These are phyloP conservation scores for Arachnopeziza araneosa DNA, from an alignment of 2,329 filamentous ascomycete species.

Conservation along the genomic window DNA sequence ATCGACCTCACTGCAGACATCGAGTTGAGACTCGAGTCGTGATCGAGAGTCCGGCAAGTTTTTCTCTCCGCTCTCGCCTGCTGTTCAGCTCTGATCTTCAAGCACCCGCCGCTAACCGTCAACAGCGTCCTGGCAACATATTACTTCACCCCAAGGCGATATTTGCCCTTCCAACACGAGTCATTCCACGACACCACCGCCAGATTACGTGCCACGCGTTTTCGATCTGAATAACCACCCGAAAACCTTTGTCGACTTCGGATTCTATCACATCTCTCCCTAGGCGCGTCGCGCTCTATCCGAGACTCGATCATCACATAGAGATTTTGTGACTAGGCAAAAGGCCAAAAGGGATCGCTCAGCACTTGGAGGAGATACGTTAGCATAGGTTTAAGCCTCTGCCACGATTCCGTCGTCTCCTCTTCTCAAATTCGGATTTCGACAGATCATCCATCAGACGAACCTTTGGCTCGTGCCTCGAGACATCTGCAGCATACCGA, in stretches of 20 bases:
- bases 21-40: not conserved
- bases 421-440: not conserved
- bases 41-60: not conserved
- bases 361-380: not conserved
- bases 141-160: not conserved
- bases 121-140: not conserved
- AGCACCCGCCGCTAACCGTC: not conserved
- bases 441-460: conserved; percentile 17
- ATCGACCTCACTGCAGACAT: not conserved
- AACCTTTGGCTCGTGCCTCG: conserved; percentile 29
- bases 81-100: not conserved
- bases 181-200: not conserved
- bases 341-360: not conserved
- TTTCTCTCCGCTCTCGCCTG: not conserved
- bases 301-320: not conserved
- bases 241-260: not conserved
- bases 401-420: not conserved
- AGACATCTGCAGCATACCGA: conserved; percentile 24
- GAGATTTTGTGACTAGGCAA: not conserved
- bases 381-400: not conserved
- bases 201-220: not conserved
- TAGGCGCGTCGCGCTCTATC: not conserved
- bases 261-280: not conserved
- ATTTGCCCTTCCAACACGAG: not conserved
- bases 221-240: not conserved